Conservation (phyloP, 176 grass and related monocot genomes). For the Oryza rufipogon region DNA sequence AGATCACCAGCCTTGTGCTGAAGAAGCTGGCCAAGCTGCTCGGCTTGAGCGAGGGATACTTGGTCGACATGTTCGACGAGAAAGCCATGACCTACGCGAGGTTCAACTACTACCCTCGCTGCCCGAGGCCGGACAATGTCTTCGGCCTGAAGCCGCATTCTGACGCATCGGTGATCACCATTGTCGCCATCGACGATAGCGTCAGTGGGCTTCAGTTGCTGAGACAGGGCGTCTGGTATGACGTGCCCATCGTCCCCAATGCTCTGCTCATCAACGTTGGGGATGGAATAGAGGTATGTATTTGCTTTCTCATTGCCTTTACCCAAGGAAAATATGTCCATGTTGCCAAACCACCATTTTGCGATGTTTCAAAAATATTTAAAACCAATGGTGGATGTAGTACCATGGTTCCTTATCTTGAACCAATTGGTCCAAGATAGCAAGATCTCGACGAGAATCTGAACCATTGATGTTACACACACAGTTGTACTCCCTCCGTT, state of each 20-base stretch:
- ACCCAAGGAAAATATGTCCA: no score
- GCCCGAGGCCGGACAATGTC: constrained; percentile 46
- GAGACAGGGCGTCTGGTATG: constrained; percentile 39
- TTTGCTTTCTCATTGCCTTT: no score
- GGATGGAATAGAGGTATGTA: constrained; percentile 48
- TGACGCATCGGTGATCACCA: constrained; percentile 47
- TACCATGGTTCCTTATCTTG: no score
- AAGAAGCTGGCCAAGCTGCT: constrained; percentile 23
- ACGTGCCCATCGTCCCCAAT: constrained; percentile 46
- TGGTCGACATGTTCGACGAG: constrained; percentile 33
- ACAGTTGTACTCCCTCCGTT: no score
- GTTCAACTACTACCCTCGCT: constrained; percentile 56
- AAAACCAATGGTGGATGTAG: no score
- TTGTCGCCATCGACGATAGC: constrained; percentile 45
- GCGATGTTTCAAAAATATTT: no score
- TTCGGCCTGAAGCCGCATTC: constrained; percentile 59
- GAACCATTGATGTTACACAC: no score
- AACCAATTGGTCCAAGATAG: no score
- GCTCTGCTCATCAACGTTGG: constrained; percentile 50
- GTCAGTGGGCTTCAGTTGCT: constrained; percentile 54
- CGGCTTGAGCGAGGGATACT: constrained; percentile 22
- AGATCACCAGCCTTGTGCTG: constrained; percentile 20
- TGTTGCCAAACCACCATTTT: no score
- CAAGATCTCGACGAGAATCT: no score
- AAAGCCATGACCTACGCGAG: constrained; percentile 37